Percentiles rank a stretch among this genome's conserved stretches.
Conservation (phyloP, 805 yeast genomes). For the Barnettozyma wickerhamii region DNA sequence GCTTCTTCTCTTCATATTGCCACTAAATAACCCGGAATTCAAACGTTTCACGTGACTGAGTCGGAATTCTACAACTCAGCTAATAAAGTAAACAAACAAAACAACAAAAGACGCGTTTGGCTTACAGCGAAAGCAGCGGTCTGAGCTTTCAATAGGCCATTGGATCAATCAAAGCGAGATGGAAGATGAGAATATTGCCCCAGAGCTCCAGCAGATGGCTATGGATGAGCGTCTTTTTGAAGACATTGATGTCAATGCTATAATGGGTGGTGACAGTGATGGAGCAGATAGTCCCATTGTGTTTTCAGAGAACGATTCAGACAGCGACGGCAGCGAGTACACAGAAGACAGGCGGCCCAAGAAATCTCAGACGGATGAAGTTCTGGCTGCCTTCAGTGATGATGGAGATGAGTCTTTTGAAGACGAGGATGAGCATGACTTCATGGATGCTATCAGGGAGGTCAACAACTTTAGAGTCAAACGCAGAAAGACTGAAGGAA, state of each 20-base stretch:
- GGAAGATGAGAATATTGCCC: constrained; percentile 3
- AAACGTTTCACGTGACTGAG: too few species aligned
- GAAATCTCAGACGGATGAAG: too few species aligned
- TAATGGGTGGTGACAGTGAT: constrained; percentile 16
- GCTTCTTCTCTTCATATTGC: not conserved
- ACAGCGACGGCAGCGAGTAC: constrained; percentile 20
- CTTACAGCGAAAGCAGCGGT: too few species aligned
- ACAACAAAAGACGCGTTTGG: too few species aligned
- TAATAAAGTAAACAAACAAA: too few species aligned
- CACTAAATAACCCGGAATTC: too few species aligned
- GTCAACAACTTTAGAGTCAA: constrained; percentile 61
- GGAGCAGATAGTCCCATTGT: constrained; percentile 10
- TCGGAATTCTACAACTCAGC: too few species aligned
- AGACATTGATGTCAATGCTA: constrained; percentile 30
- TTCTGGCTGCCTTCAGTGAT: constrained; percentile 33
- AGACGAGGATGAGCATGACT: constrained; percentile 39
- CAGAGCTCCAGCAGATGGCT: constrained; percentile 4
- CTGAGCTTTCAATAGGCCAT: too few species aligned
- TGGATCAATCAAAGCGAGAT: too few species aligned
- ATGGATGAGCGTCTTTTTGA: constrained; percentile 15
- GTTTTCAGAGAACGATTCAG: constrained; percentile 9
- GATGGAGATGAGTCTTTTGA: constrained; percentile 35
- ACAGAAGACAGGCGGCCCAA: too few species aligned
- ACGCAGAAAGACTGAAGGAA: constrained; percentile 31
- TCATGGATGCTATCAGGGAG: constrained; percentile 60